Evolutionary conservation across 768 basidiomycete species (phyloP), one percentile per base, ranked within the genome.

Genomic region (Leccinum rimulosum): DNA sequence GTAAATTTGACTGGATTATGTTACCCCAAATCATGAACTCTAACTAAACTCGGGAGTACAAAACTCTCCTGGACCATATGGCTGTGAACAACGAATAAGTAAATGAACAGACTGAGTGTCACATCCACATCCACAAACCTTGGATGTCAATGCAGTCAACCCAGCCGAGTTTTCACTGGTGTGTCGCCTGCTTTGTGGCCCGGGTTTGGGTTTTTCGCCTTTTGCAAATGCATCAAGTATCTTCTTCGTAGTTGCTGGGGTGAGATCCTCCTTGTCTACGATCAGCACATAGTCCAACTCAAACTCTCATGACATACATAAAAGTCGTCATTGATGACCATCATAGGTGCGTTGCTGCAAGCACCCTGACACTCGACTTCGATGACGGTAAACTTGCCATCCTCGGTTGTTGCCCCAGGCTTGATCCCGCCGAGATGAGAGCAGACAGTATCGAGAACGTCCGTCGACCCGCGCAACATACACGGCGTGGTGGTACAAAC

Each of bases 311-410:
- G 35, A 70, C 89, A 61, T 69, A 93, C 94, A 73, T 97, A 99
- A 79, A 95, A 99, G 73, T 98, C 94, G 70, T 99, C 97, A 28
- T 89, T 89, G 67, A 99, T 82, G 60, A 88, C 94, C 75, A 99
- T 80, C 97, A 98, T 98, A 49, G 92, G 93, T 28, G 94, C 97
- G 76, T 98, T 99, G 67, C 90, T 93, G 79, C 97, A 99, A 55
- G 97, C 96, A 57, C 97, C 97, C 69, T 98, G 88, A 75, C 97
- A 99, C 77, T 99, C 97, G 30, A 98, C 97, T 75, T 99, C 97
- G 58, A 99, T 82, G 47, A 98, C 87, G 10, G 97, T 97, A 76
- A 98, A 99, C 75, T 96, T 98, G 45, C 92, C 90, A 70, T 99
- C 94, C 73, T 84, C 83, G 12, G 97, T 97, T n/a, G 95, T 95